Percentiles rank a stretch among this genome's conserved stretches.
Conservation (phyloP, 495 filamentous ascomycete genomes). For the Trichoderma parareesei region DNA sequence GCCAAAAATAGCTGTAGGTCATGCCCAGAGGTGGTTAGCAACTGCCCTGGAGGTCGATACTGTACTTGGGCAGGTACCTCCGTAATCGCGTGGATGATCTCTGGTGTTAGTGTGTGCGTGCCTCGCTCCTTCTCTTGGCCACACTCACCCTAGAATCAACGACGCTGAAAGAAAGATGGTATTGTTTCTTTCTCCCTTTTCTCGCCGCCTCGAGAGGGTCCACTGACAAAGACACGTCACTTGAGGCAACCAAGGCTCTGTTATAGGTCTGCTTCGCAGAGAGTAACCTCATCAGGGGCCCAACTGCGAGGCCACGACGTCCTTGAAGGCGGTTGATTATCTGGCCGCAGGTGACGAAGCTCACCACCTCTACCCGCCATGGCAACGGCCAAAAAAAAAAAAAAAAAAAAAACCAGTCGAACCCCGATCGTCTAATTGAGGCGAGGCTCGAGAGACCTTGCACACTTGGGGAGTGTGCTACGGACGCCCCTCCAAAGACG, state of each 20-base stretch:
- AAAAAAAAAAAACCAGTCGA: neutral
- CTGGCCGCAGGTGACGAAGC: conserved; percentile 4
- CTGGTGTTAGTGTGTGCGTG: too few relatives aligned
- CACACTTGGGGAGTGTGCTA: neutral
- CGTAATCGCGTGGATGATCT: too few relatives aligned
- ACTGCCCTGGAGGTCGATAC: too few relatives aligned
- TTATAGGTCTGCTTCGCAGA: neutral
- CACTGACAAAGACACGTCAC: neutral
- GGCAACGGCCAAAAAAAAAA: neutral
- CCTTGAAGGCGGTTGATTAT: neutral
- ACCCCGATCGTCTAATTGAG: neutral
- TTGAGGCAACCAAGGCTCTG: neutral
- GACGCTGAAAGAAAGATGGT: neutral
- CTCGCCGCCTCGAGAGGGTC: neutral
- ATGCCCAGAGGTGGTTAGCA: neutral
- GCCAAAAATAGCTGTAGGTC: conserved; percentile 4
- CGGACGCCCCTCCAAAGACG: neutral
- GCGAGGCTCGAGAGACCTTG: neutral
- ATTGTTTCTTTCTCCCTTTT: neutral
- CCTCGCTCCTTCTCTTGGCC: neutral
- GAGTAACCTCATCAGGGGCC: neutral
- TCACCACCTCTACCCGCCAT: neutral
- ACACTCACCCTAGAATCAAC: neutral
- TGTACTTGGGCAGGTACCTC: too few relatives aligned
- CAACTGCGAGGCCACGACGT: neutral